phyloP scores from a whole-genome alignment of 2,329 filamentous ascomycete genomes.

The Colletotrichum simmondsii region DNA sequence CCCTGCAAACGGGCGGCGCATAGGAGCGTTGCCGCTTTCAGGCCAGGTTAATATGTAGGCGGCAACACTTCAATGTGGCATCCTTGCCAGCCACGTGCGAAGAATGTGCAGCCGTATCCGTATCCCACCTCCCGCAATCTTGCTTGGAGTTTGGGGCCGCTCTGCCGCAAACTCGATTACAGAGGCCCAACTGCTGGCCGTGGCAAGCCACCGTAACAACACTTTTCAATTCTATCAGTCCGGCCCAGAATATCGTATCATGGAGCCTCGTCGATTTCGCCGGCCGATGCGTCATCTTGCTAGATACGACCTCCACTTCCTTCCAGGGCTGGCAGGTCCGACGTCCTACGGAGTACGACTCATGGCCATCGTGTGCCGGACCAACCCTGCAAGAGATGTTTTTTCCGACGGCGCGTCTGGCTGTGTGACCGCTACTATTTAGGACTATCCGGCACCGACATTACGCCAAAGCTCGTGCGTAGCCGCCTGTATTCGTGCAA shows the following conservation, averaged over 20 bases:
- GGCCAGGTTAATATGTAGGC: background rate
- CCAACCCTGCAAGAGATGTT: conserved; percentile 15
- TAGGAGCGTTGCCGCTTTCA: conserved; percentile 4
- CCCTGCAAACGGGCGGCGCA: conserved; percentile 29
- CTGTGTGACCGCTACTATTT: background rate
- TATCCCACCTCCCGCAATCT: conserved; percentile 1
- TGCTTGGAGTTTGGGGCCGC: background rate
- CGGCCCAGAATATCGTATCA: background rate
- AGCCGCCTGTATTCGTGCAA: too few species aligned
- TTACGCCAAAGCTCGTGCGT: background rate
- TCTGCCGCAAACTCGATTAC: conserved; percentile 1
- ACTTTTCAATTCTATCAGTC: background rate
- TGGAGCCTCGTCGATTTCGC: background rate
- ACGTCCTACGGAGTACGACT: conserved; percentile 5
- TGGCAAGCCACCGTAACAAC: background rate
- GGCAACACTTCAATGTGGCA: background rate
- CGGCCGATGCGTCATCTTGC: background rate
- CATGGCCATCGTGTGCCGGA: conserved; percentile 19
- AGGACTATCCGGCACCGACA: background rate
- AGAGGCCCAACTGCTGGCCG: background rate
- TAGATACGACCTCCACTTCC: background rate
- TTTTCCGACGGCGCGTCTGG: conserved; percentile 2
- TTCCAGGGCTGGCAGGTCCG: conserved; percentile 5
- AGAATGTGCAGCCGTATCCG: background rate
- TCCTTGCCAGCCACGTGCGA: conserved; percentile 32